phyloP scores from a whole-genome alignment of 495 filamentous ascomycete species.

The Amphirosellinia nigrospora region DNA sequence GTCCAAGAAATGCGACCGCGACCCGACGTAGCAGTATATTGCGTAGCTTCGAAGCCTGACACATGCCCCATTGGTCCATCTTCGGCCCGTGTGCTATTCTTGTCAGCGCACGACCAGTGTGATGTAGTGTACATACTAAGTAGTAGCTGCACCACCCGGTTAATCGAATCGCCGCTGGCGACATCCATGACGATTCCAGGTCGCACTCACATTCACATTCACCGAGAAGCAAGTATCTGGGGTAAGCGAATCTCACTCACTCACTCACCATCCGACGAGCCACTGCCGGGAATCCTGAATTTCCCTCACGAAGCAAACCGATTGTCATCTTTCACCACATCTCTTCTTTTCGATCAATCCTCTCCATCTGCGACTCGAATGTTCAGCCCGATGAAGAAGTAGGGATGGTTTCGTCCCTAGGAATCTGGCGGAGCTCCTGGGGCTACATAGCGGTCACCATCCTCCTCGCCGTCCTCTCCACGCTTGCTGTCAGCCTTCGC shows the following conservation, averaged over 20 bases:
- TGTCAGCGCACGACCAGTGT: background rate
- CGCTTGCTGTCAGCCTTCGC: conserved; percentile 19
- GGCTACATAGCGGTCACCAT: conserved; percentile 14
- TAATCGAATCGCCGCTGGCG: conserved; percentile 2
- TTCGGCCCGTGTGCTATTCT: conserved; percentile 19
- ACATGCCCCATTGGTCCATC: conserved; percentile 1
- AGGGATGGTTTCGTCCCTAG: conserved; percentile 27
- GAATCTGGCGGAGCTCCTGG: conserved; percentile 20
- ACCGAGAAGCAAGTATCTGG: conserved; percentile 9
- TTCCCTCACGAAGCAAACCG: background rate
- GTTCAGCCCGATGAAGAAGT: background rate
- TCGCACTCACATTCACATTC: background rate
- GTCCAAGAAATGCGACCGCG: background rate
- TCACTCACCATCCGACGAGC: conserved; percentile 9
- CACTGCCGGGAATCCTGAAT: conserved; percentile 5
- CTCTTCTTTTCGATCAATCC: background rate
- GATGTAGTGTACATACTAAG: too few relatives aligned
- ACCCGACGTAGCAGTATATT: background rate
- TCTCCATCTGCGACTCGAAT: conserved; percentile 5
- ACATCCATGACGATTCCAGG: conserved; percentile 12
- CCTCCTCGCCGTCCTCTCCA: conserved; percentile 19
- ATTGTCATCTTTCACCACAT: background rate
- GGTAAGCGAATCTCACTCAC: conserved; percentile 21
- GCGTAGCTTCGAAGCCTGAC: conserved; percentile 10
- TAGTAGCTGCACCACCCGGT: conserved; percentile 1